These are phyloP conservation scores for Hypoxylon sp. DNA, from an alignment of 2,329 filamentous ascomycete genomes.

Conservation along the genomic window DNA sequence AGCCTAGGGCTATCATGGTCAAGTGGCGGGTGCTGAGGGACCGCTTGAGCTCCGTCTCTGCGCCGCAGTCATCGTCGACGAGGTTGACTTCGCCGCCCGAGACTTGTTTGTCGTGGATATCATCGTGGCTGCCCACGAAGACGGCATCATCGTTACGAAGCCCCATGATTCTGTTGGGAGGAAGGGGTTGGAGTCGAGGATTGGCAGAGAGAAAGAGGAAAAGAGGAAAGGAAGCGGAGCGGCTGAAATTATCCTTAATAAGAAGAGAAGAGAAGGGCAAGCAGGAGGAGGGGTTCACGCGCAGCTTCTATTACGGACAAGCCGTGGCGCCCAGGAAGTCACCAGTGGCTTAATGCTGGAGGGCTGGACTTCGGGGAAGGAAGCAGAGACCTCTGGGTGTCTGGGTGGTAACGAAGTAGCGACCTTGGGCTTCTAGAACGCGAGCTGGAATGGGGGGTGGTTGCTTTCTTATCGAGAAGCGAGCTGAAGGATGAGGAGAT, in stretches of 20 bases:
- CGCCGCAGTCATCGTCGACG: constrained; percentile 26
- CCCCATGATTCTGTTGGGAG: constrained; percentile 18
- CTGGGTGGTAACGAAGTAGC: too few relatives aligned
- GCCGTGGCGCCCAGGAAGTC: not conserved
- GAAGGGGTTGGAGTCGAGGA: not conserved
- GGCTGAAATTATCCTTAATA: not conserved
- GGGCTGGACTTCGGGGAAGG: not conserved
- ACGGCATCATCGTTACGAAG: constrained; percentile 31
- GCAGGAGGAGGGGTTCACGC: not conserved
- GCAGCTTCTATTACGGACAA: constrained; percentile 6
- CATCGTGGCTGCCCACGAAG: constrained; percentile 44
- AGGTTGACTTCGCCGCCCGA: constrained; percentile 23
- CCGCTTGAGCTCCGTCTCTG: constrained; percentile 48
- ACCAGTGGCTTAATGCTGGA: not conserved
- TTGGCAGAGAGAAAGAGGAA: not conserved
- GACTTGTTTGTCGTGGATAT: constrained; percentile 39
- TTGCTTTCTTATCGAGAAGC: not conserved
- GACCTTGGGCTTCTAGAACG: not conserved
- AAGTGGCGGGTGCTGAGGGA: constrained; percentile 56
- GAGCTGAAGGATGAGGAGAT: not conserved
- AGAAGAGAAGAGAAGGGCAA: not conserved
- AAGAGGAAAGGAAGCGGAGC: not conserved
- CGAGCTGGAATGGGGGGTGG: not conserved
- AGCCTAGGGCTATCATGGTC: constrained; percentile 61
- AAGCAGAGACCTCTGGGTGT: not conserved